Conservation (phyloP, 1,284 basidiomycete genomes). For the Cryptococcus sp. region DNA sequence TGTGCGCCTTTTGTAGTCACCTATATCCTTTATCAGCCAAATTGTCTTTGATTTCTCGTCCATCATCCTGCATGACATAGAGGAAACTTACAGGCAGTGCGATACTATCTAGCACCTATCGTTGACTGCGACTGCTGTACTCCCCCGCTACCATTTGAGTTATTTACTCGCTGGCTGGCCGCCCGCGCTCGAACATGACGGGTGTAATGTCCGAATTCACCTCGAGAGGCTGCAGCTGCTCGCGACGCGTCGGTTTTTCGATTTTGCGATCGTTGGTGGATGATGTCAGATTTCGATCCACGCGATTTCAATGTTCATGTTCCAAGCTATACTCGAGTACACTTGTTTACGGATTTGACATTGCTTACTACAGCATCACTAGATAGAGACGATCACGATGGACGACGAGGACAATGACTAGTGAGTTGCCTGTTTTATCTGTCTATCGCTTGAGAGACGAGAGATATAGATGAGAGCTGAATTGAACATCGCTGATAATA, state of each 20-base stretch:
- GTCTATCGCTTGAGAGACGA: neutral
- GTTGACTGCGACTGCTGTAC: too few relatives aligned
- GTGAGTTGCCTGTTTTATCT: slow-evolving; percentile 18
- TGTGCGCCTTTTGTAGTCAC: neutral
- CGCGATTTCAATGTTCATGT: slow-evolving; percentile 3
- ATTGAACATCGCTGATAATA: neutral
- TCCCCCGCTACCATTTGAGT: neutral
- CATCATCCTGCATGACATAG: too few relatives aligned
- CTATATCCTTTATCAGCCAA: neutral
- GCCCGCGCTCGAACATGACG: neutral
- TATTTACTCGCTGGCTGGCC: neutral
- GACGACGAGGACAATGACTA: slow-evolving; percentile 44
- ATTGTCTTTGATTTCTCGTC: too few relatives aligned
- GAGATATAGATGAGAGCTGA: neutral
- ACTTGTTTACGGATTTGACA: neutral
- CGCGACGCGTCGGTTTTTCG: slow-evolving; percentile 2
- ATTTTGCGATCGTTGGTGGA: neutral
- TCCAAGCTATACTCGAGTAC: neutral
- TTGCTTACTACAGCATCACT: neutral
- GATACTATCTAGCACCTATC: too few relatives aligned
- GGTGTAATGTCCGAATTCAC: neutral
- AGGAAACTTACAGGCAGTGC: too few relatives aligned
- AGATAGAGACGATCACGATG: slow-evolving; percentile 19
- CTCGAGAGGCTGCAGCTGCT: neutral
- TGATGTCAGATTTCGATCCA: neutral